These are phyloP conservation scores for Euphorbia tirucalli DNA, from an alignment of 345 rosid genomes.

Conservation along the genomic window DNA sequence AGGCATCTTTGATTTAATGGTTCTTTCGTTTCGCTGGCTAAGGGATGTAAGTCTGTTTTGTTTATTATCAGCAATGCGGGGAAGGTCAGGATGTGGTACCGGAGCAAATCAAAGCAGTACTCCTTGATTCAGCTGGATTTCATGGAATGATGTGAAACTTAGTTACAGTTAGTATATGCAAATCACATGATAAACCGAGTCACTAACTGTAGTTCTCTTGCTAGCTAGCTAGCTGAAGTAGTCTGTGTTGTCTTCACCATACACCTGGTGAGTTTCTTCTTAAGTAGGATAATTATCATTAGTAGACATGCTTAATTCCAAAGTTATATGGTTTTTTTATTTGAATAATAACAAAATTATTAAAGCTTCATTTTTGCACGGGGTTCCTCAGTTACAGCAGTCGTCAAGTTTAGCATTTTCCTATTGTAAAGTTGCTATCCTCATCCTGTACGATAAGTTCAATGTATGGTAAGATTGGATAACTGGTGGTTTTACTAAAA, in stretches of 20 bases:
- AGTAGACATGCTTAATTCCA: no score
- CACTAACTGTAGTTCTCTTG: conserved; percentile 26
- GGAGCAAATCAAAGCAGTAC: conserved; percentile 91
- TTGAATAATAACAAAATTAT: no score
- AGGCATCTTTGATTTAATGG: no score
- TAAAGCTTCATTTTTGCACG: no score
- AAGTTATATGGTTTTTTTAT: no score
- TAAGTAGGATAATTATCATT: conserved; percentile 10
- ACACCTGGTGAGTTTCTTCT: neutral
- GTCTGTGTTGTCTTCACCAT: conserved; percentile 12
- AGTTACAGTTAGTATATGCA: conserved; percentile 9
- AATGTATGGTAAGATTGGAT: no score
- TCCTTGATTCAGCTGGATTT: conserved; percentile 79
- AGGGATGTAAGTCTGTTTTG: neutral
- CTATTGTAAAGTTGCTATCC: no score
- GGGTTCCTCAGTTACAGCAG: no score
- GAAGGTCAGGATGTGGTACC: conserved; percentile 82
- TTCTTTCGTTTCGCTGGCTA: no score
- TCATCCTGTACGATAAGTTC: no score
- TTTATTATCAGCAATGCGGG: conserved; percentile 68
- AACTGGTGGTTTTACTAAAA: no score
- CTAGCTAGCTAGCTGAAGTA: conserved; percentile 3
- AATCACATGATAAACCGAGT: conserved; percentile 4
- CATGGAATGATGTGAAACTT: conserved; percentile 37
- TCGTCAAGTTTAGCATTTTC: no score